Base-by-base conservation (phyloP, 2,329 filamentous ascomycete genomes). In the Trichoderma harzianum region DNA sequence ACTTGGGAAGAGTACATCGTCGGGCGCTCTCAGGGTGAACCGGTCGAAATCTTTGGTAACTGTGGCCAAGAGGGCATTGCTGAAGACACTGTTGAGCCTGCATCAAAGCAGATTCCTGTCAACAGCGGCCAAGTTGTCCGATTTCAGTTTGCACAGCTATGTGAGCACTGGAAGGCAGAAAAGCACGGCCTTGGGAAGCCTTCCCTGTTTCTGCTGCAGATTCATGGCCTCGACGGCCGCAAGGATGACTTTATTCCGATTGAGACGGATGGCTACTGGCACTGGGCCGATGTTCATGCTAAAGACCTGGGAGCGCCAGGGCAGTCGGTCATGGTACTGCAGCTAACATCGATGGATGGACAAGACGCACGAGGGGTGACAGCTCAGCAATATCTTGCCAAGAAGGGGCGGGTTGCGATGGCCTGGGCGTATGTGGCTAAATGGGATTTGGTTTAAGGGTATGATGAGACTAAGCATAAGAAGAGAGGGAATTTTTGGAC, bases 1-100 rank as follows among this genome's bases (percentile, higher is more conserved):
- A 86, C 85, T 0, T 98, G 94, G 93, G 92, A 95, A 75, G 92
- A 97, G 76, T 98, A 97, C 79, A 89, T 92, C 70, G 80, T 89
- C 21, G 92, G 91, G 5, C 86, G 88, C 55, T 82, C 85, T 1
- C 81, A 83, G 3, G 84, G 84, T 43, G 84, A 86, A 73, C 83
- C 83, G 5, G 82, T 86, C 14, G 79, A 80, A n/a, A 82, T 86
- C 72, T 89, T 82, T 74, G 80, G 80, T 26, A 83, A 82, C 16
- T 82, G 80, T 1, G 77, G 81, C 18, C 80, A 84, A 18, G 87
- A 90, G 77, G 88, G 87, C 24, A 79, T 91, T 32, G 84, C 84
- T 2, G 80, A 85, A 72, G 85, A 85, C 16, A 90, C 88, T 0
- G 88, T 97, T 76, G 83, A 86, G 69, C 95, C 82, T 5, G 77